Evolutionary conservation across 2,329 filamentous ascomycete genomes (phyloP).

Genomic region (Colletotrichum phormii): DNA sequence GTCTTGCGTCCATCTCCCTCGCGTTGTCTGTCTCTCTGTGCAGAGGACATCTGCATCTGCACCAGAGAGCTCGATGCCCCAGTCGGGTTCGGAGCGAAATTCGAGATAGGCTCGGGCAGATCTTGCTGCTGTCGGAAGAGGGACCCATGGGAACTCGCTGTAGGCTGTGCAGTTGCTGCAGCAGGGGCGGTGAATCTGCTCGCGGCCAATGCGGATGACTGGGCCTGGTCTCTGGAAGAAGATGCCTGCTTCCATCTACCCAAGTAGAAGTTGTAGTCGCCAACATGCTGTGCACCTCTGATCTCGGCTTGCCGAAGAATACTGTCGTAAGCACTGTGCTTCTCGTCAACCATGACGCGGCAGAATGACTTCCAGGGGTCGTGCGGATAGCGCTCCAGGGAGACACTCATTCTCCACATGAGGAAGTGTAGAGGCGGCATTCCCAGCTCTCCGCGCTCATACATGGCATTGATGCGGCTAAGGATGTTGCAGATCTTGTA

Average conservation of each 20-base stretch:
- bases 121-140: neutral
- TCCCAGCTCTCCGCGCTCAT: conserved; percentile 39
- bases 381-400: conserved; percentile 9
- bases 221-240: neutral
- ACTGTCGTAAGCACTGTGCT: conserved; percentile 7
- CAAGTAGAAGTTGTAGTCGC: conserved; percentile 26
- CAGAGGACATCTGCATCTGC: neutral
- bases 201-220: too few species aligned
- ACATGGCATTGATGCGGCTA: conserved; percentile 44
- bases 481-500: conserved; percentile 50
- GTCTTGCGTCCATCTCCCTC: neutral
- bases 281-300: conserved; percentile 22
- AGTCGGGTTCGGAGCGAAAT: neutral
- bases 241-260: neutral
- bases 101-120: neutral
- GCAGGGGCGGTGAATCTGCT: too few species aligned
- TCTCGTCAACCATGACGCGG: conserved; percentile 13
- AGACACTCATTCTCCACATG: conserved; percentile 46
- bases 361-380: conserved; percentile 1
- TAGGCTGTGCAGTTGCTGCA: neutral
- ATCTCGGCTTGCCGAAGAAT: conserved; percentile 21
- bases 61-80: neutral
- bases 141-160: neutral
- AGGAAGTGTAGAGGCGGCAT: conserved; percentile 54
- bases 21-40: neutral